A percentile compares a stretch with the other conserved stretches of the same genome.
These are phyloP conservation scores for Pseudopithomyces chartarum DNA, from an alignment of 2,329 filamentous ascomycete species.

Conservation along the genomic window DNA sequence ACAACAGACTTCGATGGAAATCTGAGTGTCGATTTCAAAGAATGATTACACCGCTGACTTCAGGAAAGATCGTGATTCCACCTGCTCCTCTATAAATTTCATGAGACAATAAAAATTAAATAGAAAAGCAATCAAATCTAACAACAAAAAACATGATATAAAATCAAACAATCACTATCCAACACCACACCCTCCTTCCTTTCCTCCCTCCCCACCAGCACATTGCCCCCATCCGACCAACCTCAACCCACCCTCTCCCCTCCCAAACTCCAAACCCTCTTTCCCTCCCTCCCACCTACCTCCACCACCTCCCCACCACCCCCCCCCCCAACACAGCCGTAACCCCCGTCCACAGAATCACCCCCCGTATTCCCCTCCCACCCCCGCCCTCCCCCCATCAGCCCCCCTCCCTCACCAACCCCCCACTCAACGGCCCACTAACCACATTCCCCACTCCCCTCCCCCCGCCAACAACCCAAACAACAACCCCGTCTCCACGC, in stretches of 20 bases:
- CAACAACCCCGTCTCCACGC: constrained; percentile 50
- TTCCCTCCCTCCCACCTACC: background rate
- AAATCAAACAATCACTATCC: too few species aligned
- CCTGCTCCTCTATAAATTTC: too few species aligned
- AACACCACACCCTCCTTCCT: background rate
- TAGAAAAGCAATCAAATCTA: too few species aligned
- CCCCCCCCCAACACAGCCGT: constrained; percentile 15
- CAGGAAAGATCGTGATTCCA: too few species aligned
- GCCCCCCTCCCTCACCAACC: constrained; percentile 32
- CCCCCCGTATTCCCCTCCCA: constrained; percentile 15
- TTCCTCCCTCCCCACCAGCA: background rate
- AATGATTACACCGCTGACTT: too few species aligned
- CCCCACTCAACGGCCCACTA: constrained; percentile 56
- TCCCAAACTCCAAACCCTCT: background rate
- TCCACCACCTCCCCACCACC: constrained; percentile 8
- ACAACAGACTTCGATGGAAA: too few species aligned
- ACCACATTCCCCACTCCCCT: constrained; percentile 57
- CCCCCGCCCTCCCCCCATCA: constrained; percentile 12
- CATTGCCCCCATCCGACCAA: background rate
- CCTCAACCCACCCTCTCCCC: background rate
- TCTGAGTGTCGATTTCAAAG: too few species aligned
- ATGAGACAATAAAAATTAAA: too few species aligned
- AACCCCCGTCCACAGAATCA: constrained; percentile 19
- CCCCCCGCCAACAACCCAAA: constrained; percentile 53
- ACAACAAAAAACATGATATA: too few species aligned